Evolutionary conservation across 768 basidiomycete genomes (phyloP), one percentile per base, ranked within the genome.

Genomic region (Paxillus involutus): DNA sequence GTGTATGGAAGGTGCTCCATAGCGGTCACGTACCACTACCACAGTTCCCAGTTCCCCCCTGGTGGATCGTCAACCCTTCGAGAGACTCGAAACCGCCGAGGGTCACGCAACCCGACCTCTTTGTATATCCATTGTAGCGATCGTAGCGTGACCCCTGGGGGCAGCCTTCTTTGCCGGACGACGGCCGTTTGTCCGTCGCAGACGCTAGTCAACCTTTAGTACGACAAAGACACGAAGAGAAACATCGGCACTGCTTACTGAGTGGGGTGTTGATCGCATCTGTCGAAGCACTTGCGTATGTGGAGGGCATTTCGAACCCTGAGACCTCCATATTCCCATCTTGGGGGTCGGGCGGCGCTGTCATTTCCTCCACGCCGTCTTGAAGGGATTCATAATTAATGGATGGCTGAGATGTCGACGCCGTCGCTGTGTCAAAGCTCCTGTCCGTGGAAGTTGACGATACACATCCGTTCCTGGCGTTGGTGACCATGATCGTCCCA

Each of bases 1-100:
- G 46, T 3, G 7, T n/a, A 4, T 32, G 19, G 16, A 3, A 2
- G 43, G 26, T 13, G 35, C 35, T 4, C 13, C 40, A 17, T 7
- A 26, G 32, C 13, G 4, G 33, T 6, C 19, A 57, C 62, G 26
- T 5, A 62, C 62, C 55, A 21, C 55, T 50, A 12, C 62, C 62
- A 36, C 44, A n/a, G 11, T 54, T 55, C 1, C 49, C 19, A 16
- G 1, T 10, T 17, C 49, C 52, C 11, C 47, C 47, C 29, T 42
- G 51, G 40, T 62, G 56, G 43, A 62, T 4, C 11, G 60, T 63
- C 17, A 51, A 0, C 16, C 57, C 62, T 0, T 52, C 40, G 6
- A 35, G 49, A 2, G 2, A 49, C 1, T 55, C 53, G 44, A 8
- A 6, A 24, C 4, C 11, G 0, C 0, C 39, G 16, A 62, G 14